phyloP scores from a whole-genome alignment of 805 yeast genomes.

The Candida incommunis region DNA sequence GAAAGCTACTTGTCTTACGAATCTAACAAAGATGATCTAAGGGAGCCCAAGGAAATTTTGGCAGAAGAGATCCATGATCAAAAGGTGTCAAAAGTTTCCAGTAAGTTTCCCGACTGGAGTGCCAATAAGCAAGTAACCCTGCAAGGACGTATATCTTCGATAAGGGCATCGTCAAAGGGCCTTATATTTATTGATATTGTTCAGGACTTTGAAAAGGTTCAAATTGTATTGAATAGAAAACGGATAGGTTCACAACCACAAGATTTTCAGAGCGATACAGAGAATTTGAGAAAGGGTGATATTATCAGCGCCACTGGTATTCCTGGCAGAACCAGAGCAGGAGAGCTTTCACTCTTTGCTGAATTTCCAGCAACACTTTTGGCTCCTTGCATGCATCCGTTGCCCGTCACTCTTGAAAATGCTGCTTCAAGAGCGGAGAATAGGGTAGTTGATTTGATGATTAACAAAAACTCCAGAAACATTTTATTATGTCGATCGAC shows the following conservation, averaged over 20 bases:
- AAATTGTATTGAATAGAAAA: constrained; percentile 45
- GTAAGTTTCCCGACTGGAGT: too few relatives aligned
- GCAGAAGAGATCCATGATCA: too few relatives aligned
- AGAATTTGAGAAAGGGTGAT: constrained; percentile 55
- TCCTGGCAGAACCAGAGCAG: constrained; percentile 64
- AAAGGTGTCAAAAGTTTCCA: too few relatives aligned
- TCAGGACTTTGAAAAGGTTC: constrained; percentile 47
- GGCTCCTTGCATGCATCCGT: constrained; percentile 54
- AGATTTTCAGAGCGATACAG: constrained; percentile 25
- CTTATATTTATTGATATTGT: constrained; percentile 53
- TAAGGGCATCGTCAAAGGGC: constrained; percentile 56
- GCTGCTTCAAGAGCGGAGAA: constrained; percentile 48
- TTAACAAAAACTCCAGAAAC: constrained; percentile 36
- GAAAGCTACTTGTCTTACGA: background rate
- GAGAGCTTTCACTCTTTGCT: constrained; percentile 62
- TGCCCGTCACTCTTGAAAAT: constrained; percentile 47
- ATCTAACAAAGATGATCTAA: too few relatives aligned
- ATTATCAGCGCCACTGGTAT: constrained; percentile 47
- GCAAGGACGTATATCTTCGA: constrained; percentile 44
- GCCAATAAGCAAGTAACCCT: constrained; percentile 14
- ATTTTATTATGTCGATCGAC: constrained; percentile 36
- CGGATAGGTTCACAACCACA: constrained; percentile 28
- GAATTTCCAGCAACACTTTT: constrained; percentile 35
- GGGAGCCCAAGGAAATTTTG: too few relatives aligned
- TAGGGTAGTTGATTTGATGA: constrained; percentile 60